Evolutionary conservation across 441 rosid species (phyloP), one percentile per base, ranked within the genome.

Genomic region (Syzygium malaccense): DNA sequence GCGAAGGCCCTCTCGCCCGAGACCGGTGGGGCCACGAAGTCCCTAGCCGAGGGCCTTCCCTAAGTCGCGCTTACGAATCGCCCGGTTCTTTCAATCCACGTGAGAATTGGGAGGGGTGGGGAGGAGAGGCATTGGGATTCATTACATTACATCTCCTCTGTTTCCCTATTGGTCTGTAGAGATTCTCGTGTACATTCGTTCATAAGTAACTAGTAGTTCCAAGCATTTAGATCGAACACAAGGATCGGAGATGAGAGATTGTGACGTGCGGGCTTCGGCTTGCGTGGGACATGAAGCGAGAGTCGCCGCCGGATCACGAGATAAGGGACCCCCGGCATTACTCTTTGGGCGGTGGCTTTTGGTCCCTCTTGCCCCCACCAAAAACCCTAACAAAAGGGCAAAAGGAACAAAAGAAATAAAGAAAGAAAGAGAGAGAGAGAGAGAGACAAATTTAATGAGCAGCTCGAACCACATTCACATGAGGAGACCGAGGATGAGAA

Each of bases 281-380:
- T 41, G 83, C 51, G 83, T 23, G 51, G 51, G 83, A 75, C n/a
- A 41, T 6, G 83, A 51, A 75, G 51, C 83, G 83, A 41, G 83
- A 13, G n/a, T 75, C 51, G 83, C 83, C 83, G 83, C 83, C 13
- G 51, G 51, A 75, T 75, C 83, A 75, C 83, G 83, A 41, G 83
- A 75, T 41, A 7, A 51, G 51, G 83, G 41, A 45, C 48, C n/a
- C 18, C 83, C 83, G 18, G 83, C 83, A 75, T 75, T 75, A 41
- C 83, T 41, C 51, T 75, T 12, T 75, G 83, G 83, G 51, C 83
- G 83, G 83, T 75, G 83, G 83, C 83, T 75, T 75, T 75, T 75
- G 83, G 51, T 23, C 51, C 83, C 83, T 41, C 5, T 11, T 11
- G 51, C 51, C 28, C 79, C 80, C 80, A 7, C 25, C 20, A 28